Evolutionary conservation across 1,139 yeast genomes (phyloP).

Genomic region (Zygosaccharomyces pseudobailii): DNA sequence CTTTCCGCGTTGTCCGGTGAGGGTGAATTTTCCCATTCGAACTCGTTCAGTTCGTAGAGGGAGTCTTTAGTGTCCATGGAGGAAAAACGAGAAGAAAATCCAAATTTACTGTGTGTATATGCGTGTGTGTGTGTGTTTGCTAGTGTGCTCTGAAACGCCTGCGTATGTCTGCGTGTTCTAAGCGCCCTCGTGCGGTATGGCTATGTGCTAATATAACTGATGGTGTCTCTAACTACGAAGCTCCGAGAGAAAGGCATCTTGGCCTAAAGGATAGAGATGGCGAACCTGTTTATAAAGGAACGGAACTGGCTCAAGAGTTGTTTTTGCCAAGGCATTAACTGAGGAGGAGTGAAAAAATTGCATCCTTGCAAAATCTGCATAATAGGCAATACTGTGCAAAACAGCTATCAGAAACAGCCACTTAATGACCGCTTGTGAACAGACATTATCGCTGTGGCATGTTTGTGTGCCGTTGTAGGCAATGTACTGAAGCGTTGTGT

Average conservation of each 20-base stretch:
- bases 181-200: too few species aligned
- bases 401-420: too few species aligned
- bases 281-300: background rate
- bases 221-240: too few species aligned
- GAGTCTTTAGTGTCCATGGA: background rate
- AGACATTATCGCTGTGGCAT: background rate
- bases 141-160: too few species aligned
- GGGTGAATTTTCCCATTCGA: constrained; percentile 3
- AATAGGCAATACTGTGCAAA: too few species aligned
- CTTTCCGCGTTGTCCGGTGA: constrained; percentile 1
- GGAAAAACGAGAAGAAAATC: too few species aligned
- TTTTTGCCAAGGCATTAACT: background rate
- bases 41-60: background rate
- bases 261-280: background rate
- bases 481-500: background rate
- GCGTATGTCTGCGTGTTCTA: too few species aligned
- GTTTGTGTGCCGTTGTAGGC: background rate
- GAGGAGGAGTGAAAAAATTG: background rate
- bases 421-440: too few species aligned
- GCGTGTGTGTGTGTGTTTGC: too few species aligned
- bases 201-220: too few species aligned
- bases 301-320: background rate
- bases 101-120: too few species aligned
- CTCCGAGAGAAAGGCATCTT: too few species aligned
- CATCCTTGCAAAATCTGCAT: background rate